Evolutionary conservation across 108 stramenopile species (phyloP), one percentile per base, ranked within the genome.

Genomic region (Fragilaria crotonensis): DNA sequence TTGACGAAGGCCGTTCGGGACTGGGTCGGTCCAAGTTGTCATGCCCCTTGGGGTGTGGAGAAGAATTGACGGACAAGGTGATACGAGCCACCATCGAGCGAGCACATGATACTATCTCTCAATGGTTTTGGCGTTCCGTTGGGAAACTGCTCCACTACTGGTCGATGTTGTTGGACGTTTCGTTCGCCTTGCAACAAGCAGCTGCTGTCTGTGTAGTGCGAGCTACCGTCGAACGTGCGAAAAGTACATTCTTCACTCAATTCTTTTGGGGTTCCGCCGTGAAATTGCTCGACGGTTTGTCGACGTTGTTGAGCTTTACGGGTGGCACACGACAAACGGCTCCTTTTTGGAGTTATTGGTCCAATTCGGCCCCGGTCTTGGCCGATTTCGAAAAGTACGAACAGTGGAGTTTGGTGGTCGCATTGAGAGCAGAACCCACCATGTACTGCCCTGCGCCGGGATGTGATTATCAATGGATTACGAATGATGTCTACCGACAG

Each of bases 381-480:
- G 32, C 14, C 23, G 66, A 59, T 49, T 25, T 66, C 14, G 19
- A 18, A 17, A 22, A 9, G 1, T 66, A 66, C 25, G 57, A 66
- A 25, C 25, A 28, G 52, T 66, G 66, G 66, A 66, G 66, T 52
- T 20, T 66, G 3, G 14, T 9, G 2, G 56, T 49, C 1, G 66
- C 48, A 25, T 52, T 59, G 2, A 22, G 45, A 2, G 25, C 20
- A 11, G 14, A 30, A 11, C 23, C 48, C 31, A 44, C 55, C 27
- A 20, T 58, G 19, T 48, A 60, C 28, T 66, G 66, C 23, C 66
- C 66, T 2, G 56, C 55, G 5, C 57, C 66, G 11, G 44, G 59
- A 25, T 66, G 66, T 60, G 66, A 59, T 3, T 60, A 57, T 36
- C 29, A 31, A 17, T 66, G 66, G 66, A 30, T 60, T 31, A 58